Base-by-base conservation (phyloP, 2,329 filamentous ascomycete genomes). In the Monilinia vaccinii-corymbosi region DNA sequence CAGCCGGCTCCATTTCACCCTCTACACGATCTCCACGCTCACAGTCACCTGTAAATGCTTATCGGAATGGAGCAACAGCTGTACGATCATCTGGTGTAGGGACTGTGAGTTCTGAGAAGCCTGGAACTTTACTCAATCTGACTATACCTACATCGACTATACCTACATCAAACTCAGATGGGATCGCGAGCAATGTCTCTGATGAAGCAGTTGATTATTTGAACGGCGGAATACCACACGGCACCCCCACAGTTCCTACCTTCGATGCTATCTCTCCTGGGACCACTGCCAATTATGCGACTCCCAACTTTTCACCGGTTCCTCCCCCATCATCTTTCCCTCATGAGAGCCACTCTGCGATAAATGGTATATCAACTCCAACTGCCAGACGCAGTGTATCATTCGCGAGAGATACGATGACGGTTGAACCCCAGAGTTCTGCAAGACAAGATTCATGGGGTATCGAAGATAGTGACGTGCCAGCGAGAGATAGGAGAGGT, bases 311-410 rank as follows among this genome's bases (percentile, higher is more conserved):
- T 32, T 53, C 51, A 4, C 21, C 63, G 61, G 40, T 67, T 63
- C 44, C 55, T 61, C 16, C 55, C 21, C n/a, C 65, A 65, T 31
- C 47, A 32, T 47, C 32, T n/a, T 50, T 59, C 13, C 49, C 49
- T 14, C 49, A 53, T 18, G 49, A 59, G 25, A 55, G 45, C n/a
- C 42, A 55, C n/a, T 47, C 64, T n/a, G 23, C 55, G 32, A 56
- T 36, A 10, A 57, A 67, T 21, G 70, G 70, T 28, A 68, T 67
- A 49, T 64, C 65, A 31, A 71, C 70, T 28, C 70, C 70, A 9
- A 67, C 70, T 4, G 67, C 78, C 23, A 77, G 84, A 55, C 81
- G 82, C 60, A 93, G 87, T 70, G 89, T 95, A 4, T 89, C 94
- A 67, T 94, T 95, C 70, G 83, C 81, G 2, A 79, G 83, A 32